Base-by-base conservation (phyloP, 768 basidiomycete species). In the Termitomyces sp. region DNA sequence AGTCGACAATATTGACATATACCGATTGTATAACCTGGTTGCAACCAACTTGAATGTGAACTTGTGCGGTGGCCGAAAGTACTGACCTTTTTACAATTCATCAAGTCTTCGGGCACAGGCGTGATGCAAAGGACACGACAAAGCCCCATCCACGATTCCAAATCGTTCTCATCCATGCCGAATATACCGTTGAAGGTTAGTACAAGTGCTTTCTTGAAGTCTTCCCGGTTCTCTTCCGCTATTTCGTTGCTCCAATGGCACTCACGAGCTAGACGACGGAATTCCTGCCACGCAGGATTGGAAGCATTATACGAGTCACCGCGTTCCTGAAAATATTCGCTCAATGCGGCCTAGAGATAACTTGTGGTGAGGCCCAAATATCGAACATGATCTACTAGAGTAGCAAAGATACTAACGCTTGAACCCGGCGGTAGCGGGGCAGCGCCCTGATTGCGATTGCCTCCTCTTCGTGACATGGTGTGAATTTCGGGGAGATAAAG, bases 1-100 rank as follows among this genome's bases (percentile, higher is more conserved):
- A 57, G 56, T 77, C 76, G 4, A 76, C 68, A 17, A 77, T 62
- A 57, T 78, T 78, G 40, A 76, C 75, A 52, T 73, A 68, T 0
- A 65, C 68, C 12, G 49, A 50, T 14, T 53, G 41, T 6, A 76
- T 68, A 3, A 61, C 64, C 73, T 74, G 39, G 7, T 41, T 17
- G 12, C 16, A 52, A 27, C 6, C 19, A 16, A 10, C 14, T 54
- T 37, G n/a, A 46, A 8, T 6, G 8, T 19, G 12, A 11, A 34
- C 16, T n/a, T n/a, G n/a, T n/a, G n/a, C n/a, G n/a, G n/a, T n/a
- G n/a, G n/a, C n/a, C 23, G 8, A 35, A 5, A 14, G 32, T 17
- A 49, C 37, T 30, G 56, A 73, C 72, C 46, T 52, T 34, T 50
- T 61, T 61, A 46, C 72, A 73, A n/a, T 47, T 65, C 12, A 57